Evolutionary conservation across 169 alveolate species (phyloP).

Genomic region (Eimeria zaria): DNA sequence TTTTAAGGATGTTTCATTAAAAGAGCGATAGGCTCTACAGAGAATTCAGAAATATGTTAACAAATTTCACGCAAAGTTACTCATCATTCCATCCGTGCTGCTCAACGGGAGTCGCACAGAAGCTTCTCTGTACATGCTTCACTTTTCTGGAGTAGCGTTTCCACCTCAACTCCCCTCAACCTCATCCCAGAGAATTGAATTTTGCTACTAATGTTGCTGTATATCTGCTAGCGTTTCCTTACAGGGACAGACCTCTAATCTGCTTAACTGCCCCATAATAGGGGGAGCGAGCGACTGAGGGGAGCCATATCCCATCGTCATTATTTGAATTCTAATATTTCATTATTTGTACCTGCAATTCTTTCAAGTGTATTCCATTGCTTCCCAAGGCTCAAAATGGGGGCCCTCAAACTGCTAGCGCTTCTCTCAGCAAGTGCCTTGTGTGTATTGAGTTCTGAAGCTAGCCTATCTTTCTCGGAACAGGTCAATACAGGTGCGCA

Average conservation of each 20-base stretch:
- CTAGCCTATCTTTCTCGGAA: not conserved
- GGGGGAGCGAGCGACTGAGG: not conserved
- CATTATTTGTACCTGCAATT: not conserved
- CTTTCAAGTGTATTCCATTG: not conserved
- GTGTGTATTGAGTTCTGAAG: not conserved
- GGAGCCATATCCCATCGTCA: not conserved
- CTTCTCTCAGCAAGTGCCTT: not conserved
- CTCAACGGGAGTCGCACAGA: not conserved
- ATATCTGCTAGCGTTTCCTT: not conserved
- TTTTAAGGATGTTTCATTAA: too few species aligned
- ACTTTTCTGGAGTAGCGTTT: not conserved
- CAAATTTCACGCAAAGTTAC: not conserved
- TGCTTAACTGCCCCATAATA: not conserved
- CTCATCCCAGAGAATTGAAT: too few species aligned
- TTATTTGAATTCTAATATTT: not conserved
- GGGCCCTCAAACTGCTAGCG: not conserved
- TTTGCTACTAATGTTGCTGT: not conserved
- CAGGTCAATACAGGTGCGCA: not conserved
- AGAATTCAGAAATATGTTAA: not conserved
- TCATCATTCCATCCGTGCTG: not conserved
- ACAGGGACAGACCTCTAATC: not conserved
- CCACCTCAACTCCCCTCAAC: not conserved
- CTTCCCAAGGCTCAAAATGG: not conserved
- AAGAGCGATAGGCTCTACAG: too few species aligned
- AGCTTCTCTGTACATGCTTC: not conserved